phyloP scores from a whole-genome alignment of 257 asterid genomes.

The Plantago major region DNA sequence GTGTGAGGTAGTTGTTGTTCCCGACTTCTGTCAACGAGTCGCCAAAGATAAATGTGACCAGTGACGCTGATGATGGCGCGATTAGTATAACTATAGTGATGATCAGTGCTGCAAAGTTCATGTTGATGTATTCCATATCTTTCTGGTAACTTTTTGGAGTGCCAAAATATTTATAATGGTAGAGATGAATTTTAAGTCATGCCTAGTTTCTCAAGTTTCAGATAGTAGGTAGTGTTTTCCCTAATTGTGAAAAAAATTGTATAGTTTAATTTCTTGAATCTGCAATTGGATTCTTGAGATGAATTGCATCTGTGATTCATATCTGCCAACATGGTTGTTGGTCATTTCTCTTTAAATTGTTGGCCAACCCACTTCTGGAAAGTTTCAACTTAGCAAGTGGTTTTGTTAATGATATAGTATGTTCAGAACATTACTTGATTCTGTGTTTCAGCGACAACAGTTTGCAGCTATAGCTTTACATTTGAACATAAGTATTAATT shows the following conservation, averaged over 20 bases:
- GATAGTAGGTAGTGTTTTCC: conserved; percentile 34
- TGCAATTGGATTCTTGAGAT: neutral
- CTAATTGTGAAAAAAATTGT: neutral
- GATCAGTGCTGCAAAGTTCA: conserved; percentile 19
- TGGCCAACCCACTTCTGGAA: conserved; percentile 34
- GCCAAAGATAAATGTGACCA: conserved; percentile 68
- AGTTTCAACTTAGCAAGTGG: neutral
- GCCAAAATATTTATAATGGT: conserved; percentile 32
- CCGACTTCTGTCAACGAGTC: conserved; percentile 92
- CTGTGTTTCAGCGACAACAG: too few relatives aligned
- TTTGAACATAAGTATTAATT: too few relatives aligned
- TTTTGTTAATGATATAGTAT: too few relatives aligned
- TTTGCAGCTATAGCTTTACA: too few relatives aligned
- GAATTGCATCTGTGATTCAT: neutral
- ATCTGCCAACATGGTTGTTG: conserved; percentile 18
- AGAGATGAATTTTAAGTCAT: conserved; percentile 28
- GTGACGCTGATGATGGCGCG: conserved; percentile 24
- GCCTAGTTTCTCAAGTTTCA: conserved; percentile 47
- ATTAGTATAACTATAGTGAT: conserved; percentile 16
- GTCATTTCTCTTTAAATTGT: conserved; percentile 25
- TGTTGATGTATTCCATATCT: neutral
- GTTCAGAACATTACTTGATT: too few relatives aligned
- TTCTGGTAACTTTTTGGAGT: neutral
- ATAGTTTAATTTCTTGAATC: conserved; percentile 16
- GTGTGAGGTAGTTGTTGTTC: conserved; percentile 62